Base-by-base conservation (phyloP, 2,329 filamentous ascomycete species). In the Aspergillus glaucus region DNA sequence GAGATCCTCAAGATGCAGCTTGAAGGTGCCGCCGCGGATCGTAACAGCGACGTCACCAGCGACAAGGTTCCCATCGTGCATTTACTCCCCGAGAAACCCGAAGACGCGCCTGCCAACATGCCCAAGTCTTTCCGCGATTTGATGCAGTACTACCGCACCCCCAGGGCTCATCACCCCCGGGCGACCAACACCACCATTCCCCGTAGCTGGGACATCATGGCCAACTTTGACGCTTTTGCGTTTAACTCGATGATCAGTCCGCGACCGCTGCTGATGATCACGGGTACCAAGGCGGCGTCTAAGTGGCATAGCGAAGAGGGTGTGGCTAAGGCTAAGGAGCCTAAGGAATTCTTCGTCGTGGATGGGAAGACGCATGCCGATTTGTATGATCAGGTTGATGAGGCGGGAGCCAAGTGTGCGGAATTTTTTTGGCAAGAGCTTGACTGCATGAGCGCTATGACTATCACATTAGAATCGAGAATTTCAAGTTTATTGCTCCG, bases 251-350 rank as follows among this genome's bases (percentile, higher is more conserved):
- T 59, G 43, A 61, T 62, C 37, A 51, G 50, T 1, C 60, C 62
- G 1, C 51, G 60, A 6, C 60, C 62, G 6, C 34, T 62, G 40
- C 43, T 64, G 36, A 60, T 62, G 57, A 62, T 63, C 43, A 51
- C 56, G 2, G 62, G 61, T 6, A 50, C 46, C 3, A 43, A 56
- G 7, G 60, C 62, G 6, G 55, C 51, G 7, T 59, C 62, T 6
- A 32, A 49, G n/a, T 55, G 55, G 30, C 62, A 50, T 44, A 62
- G 56, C 40, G 48, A 61, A 46, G 47, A 46, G 3, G 59, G 45
- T 3, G 49, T 64, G 4, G 54, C 46, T 15, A 34, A 30, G 19
- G 61, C 62, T 3, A 51, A 52, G 24, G 61, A 62, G 47, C 61
- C 61, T 3, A 64, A 64, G 48, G 61, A 64, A 43, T 44, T 64